Base-by-base conservation (phyloP, 2,329 filamentous ascomycete genomes). In the Cytospora paraplurivora region DNA sequence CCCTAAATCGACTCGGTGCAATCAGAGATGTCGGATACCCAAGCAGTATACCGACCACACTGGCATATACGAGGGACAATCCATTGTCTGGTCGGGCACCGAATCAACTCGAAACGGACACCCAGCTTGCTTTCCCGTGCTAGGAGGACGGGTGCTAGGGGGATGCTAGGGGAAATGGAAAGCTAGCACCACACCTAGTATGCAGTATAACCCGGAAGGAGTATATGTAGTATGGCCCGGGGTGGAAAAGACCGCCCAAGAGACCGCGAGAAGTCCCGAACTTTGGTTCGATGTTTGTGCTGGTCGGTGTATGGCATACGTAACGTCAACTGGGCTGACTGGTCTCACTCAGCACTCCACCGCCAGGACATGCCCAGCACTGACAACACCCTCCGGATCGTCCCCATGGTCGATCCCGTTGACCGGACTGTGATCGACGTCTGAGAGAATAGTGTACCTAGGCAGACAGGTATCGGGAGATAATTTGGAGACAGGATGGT, bases 371-470 rank as follows among this genome's bases (percentile, higher is more conserved):
- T 19, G 7, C 12, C 21, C 35, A 53, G 33, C 5, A 47, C 13
- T 21, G 27, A n/a, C 51, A 33, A 32, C 53, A 15, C 27, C 32
- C 53, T 34, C 54, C 59, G 59, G 59, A 55, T 49, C 47, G 38
- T 61, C 59, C 59, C 59, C 59, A 61, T 51, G 35, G 27, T 53
- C 51, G 17, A n/a, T 61, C 27, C 59, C 59, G 59, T 19, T 38
- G 4, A 34, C 59, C 59, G 59, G 41, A 61, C 38, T 47, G 19
- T 37, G 21, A 51, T 47, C 44, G 21, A 47, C 35, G 35, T 37
- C 35, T 44, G 41, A 44, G 27, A 27, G 4, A 27, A 27, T 27
- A 27, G 27, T 27, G 27, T 27, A 27, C 27, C n/a, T 12, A 21
- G 4, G 10, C n/a, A 47, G 7, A 12, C 11, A 47, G n/a, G 21